These are phyloP conservation scores for Leccinum uliginosum DNA, from an alignment of 768 basidiomycete genomes.

Conservation along the genomic window DNA sequence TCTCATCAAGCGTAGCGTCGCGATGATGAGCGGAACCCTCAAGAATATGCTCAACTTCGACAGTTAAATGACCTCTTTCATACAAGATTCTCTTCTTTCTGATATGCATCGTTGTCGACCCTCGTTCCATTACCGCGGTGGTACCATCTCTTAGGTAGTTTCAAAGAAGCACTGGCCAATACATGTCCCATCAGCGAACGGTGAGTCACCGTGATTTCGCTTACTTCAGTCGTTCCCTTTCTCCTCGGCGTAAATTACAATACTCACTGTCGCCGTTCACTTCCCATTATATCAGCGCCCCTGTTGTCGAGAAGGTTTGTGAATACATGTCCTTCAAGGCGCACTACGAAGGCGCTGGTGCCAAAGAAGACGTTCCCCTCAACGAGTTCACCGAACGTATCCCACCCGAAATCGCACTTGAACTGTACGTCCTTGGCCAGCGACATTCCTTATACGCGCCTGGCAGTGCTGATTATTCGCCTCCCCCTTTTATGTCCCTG, in stretches of 20 bases:
- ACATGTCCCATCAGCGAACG: conserved; percentile 68
- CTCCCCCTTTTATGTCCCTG: background rate
- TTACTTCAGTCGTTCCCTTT: background rate
- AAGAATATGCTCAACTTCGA: conserved; percentile 73
- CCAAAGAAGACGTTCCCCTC: conserved; percentile 74
- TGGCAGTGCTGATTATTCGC: conserved; percentile 15
- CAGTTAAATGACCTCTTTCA: conserved; percentile 40
- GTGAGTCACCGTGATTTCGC: conserved; percentile 35
- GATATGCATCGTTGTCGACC: background rate
- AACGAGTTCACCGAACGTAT: conserved; percentile 79
- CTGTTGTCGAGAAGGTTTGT: conserved; percentile 81
- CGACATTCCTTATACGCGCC: background rate
- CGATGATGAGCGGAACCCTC: conserved; percentile 76
- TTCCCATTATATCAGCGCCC: conserved; percentile 36
- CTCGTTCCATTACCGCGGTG: conserved; percentile 11
- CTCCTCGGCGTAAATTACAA: background rate
- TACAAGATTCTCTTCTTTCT: conserved; percentile 9
- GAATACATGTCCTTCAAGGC: conserved; percentile 88
- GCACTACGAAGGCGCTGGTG: conserved; percentile 63
- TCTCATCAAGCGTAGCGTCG: conserved; percentile 71
- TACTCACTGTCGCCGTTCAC: background rate
- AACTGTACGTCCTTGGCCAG: conserved; percentile 60
- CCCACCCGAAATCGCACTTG: conserved; percentile 81
- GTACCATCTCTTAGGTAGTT: conserved; percentile 47
- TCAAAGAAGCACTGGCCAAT: conserved; percentile 69